Base-by-base conservation (phyloP, 495 filamentous ascomycete genomes). In the Rhypophila decipiens region DNA sequence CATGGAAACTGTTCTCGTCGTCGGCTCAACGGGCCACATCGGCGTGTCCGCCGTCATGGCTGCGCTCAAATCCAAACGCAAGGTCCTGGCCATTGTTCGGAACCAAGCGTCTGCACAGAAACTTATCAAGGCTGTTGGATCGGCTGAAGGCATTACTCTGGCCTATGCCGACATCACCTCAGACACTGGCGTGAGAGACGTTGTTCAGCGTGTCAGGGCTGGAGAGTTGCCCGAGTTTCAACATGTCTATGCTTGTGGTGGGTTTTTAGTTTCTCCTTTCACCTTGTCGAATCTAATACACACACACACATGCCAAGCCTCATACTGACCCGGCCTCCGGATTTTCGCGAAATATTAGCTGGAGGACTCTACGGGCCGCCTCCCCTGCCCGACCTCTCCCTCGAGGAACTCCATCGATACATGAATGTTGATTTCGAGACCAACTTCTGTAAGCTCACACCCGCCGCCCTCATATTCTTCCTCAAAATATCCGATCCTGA, bases 11-110 rank as follows among this genome's bases (percentile, higher is more conserved):
- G 57, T 69, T 38, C 55, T 73, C 11, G 43, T 71, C 13, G 53
- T 71, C 42, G 68, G 69, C 51, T 61, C 69, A 24, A 70, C 67
- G 10, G 69, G 69, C 2, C 70, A 72, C 51, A 70, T 72, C 35
- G 67, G 69, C 42, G 56, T 65, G 7, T 44, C 67, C 4, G 66
- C 67, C 36, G 54, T 63, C 46, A 59, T 44, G 2, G 63, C 38
- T 37, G 59, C 65, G 8, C 46, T 69, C 29, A 50, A 50, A 19
- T 52, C 61, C 39, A 48, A 53, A 31, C 61, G 56, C 34, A 50
- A 60, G 3, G 67, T 72, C 10, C 46, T 72, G 5, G 69, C 69
- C 19, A 51, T 70, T 37, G 67, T 72, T n/a, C 64, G 69, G 33
- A 70, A 66, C 44, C 51, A 64, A 38, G 49, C 24, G 11, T 67